These are phyloP conservation scores for Podaxis mareebaensis DNA, from an alignment of 768 basidiomycete genomes.

Conservation along the genomic window DNA sequence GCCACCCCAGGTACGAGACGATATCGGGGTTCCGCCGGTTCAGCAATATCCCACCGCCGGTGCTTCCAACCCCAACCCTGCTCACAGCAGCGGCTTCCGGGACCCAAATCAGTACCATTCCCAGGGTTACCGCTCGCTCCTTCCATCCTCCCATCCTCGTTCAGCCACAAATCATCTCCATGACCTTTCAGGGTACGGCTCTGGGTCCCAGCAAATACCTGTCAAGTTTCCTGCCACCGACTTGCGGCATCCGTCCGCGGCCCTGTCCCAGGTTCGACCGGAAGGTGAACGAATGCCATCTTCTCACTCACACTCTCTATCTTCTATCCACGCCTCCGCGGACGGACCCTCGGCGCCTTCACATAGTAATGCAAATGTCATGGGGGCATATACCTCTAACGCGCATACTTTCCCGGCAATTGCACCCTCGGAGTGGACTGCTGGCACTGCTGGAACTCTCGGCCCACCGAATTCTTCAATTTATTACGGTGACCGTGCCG, in stretches of 20 bases:
- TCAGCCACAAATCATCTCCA: neutral
- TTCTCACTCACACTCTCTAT: neutral
- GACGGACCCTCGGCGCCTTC: neutral
- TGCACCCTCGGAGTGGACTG: neutral
- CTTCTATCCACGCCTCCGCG: neutral
- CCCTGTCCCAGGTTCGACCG: slow-evolving; percentile 1
- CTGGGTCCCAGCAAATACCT: neutral
- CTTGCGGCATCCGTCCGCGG: neutral
- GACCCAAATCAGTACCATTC: slow-evolving; percentile 2
- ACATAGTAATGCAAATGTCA: neutral
- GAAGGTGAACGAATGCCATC: neutral
- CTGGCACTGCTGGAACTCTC: neutral
- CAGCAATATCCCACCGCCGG: slow-evolving; percentile 9
- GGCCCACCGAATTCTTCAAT: slow-evolving; percentile 5
- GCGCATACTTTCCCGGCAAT: neutral
- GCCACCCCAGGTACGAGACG: slow-evolving; percentile 22
- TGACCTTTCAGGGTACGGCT: neutral
- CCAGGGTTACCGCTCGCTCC: slow-evolving; percentile 8
- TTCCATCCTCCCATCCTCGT: slow-evolving; percentile 4
- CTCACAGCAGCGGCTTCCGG: neutral
- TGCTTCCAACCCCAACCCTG: neutral
- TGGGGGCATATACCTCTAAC: slow-evolving; percentile 1
- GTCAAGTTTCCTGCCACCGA: neutral
- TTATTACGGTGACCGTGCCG: neutral
- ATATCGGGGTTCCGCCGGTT: slow-evolving; percentile 23